These are phyloP conservation scores for Dimocarpus longan DNA, from an alignment of 345 rosid genomes.

Conservation along the genomic window DNA sequence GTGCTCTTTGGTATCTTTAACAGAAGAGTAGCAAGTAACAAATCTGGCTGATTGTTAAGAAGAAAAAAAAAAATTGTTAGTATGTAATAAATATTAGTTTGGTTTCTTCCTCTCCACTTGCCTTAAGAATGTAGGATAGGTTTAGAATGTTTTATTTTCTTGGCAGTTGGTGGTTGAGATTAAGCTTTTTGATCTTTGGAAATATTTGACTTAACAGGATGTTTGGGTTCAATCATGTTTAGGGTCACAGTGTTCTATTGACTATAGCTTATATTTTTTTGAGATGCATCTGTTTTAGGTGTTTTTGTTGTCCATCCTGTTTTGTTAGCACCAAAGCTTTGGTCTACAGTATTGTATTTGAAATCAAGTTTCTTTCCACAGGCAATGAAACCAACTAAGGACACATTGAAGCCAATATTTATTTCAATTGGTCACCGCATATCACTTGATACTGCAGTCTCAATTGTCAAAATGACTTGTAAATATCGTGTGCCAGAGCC, in stretches of 20 bases:
- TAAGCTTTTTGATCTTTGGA: neutral
- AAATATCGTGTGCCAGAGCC: conserved; percentile 89
- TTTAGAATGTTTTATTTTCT: conserved; percentile 5
- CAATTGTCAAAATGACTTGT: conserved; percentile 69
- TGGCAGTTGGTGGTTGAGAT: neutral
- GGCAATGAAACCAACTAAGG: conserved; percentile 67
- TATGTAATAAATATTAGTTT: neutral
- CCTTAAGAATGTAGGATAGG: neutral
- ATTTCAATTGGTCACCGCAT: conserved; percentile 80
- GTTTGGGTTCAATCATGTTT: neutral
- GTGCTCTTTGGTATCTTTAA: neutral
- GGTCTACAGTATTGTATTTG: neutral
- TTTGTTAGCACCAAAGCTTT: conserved; percentile 7
- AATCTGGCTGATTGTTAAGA: neutral
- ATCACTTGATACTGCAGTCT: conserved; percentile 67
- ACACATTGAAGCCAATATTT: conserved; percentile 69
- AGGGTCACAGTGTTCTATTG: neutral
- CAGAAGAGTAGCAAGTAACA: neutral
- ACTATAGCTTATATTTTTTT: conserved; percentile 6
- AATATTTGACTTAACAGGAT: neutral
- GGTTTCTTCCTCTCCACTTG: neutral
- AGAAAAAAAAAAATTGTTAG: too few relatives aligned
- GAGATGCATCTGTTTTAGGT: conserved; percentile 6
- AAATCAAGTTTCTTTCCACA: conserved; percentile 22
- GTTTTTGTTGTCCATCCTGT: neutral